These are phyloP conservation scores for Podaxis mareebaensis DNA, from an alignment of 768 basidiomycete species.

Conservation along the genomic window DNA sequence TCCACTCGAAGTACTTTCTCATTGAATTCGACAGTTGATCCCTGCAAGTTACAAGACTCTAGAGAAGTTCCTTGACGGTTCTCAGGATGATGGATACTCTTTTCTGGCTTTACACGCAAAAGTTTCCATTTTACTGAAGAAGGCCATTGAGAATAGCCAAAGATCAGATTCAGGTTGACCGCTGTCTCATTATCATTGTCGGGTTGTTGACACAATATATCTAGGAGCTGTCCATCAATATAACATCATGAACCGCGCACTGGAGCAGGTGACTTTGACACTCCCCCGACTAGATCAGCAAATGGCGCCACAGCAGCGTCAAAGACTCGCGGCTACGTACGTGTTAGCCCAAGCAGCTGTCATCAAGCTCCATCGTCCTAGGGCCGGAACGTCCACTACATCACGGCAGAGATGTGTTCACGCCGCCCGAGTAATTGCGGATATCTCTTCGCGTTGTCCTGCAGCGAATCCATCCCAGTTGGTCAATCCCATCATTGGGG, in stretches of 20 bases:
- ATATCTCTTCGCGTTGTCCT: conserved; percentile 2
- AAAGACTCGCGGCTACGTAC: conserved; percentile 31
- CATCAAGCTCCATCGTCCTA: conserved; percentile 25
- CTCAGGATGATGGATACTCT: conserved; percentile 26
- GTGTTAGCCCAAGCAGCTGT: conserved; percentile 34
- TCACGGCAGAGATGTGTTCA: conserved; percentile 10
- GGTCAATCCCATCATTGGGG: conserved; percentile 10
- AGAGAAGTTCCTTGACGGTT: conserved; percentile 27
- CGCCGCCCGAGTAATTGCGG: conserved; percentile 8
- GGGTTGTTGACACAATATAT: conserved; percentile 6
- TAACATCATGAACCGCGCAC: conserved; percentile 16
- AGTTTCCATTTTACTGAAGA: conserved; percentile 27
- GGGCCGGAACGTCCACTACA: conserved; percentile 2
- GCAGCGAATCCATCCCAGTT: conserved; percentile 1
- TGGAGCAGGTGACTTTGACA: conserved; percentile 27
- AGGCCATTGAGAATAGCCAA: conserved; percentile 14
- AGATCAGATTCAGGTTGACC: conserved; percentile 8
- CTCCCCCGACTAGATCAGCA: conserved; percentile 21
- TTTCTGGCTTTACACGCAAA: conserved; percentile 28
- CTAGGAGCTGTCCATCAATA: conserved; percentile 7
- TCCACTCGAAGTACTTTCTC: conserved; percentile 12
- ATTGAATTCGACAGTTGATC: conserved; percentile 12
- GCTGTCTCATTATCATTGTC: background rate
- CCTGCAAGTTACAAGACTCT: conserved; percentile 26
- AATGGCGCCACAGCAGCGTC: conserved; percentile 18